Conservation (phyloP, 2,329 filamentous ascomycete species). For the Alternaria arborescens region DNA sequence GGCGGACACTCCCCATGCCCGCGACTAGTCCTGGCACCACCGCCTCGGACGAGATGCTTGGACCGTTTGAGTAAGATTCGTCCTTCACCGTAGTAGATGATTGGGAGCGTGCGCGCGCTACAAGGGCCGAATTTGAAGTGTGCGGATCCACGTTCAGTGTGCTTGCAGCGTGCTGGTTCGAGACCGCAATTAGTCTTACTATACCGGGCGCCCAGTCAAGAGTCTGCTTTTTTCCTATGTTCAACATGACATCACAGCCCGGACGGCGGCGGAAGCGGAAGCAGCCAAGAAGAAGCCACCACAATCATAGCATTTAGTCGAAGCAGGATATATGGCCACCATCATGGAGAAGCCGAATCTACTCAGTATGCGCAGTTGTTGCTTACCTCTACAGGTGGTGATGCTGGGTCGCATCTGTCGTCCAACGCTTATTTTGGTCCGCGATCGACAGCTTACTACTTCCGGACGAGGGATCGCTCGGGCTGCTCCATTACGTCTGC, state of each 20-base stretch:
- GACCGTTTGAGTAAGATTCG: not conserved
- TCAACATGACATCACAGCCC: constrained; percentile 8
- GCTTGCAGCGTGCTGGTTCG: constrained; percentile 2
- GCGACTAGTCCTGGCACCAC: constrained; percentile 2
- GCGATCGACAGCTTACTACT: constrained; percentile 12
- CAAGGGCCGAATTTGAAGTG: not conserved
- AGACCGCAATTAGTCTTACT: constrained; percentile 6
- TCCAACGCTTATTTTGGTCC: not conserved
- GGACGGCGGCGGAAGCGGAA: constrained; percentile 3
- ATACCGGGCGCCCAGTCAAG: not conserved
- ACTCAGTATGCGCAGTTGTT: not conserved
- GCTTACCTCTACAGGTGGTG: not conserved
- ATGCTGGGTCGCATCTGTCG: not conserved
- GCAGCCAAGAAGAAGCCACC: not conserved
- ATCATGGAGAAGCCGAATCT: not conserved
- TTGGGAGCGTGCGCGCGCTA: constrained; percentile 1
- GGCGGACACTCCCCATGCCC: constrained; percentile 7
- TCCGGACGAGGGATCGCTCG: constrained; percentile 13
- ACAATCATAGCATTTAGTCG: not conserved
- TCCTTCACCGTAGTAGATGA: not conserved
- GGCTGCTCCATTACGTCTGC: constrained; percentile 2
- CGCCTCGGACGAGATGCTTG: constrained; percentile 7
- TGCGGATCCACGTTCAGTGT: not conserved
- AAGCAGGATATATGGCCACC: not conserved
- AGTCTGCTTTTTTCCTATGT: constrained; percentile 6